Conservation (phyloP, 202 grass and related monocot species). For the Hordeum pubiflorum region DNA sequence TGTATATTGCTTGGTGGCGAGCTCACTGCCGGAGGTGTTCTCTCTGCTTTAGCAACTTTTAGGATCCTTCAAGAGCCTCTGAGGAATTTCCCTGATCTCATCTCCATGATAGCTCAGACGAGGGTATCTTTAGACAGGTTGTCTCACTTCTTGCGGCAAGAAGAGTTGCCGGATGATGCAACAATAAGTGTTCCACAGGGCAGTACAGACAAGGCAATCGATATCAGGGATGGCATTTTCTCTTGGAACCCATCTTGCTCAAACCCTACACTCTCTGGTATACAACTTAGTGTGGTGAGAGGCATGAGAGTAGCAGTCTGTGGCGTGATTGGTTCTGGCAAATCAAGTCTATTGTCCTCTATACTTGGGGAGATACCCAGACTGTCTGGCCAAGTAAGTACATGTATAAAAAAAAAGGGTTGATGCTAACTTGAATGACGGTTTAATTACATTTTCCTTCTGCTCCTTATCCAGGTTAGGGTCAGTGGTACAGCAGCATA, state of each 20-base stretch:
- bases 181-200: constrained; percentile 58
- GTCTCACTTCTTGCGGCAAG: constrained; percentile 66
- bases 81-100: constrained; percentile 96
- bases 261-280: constrained; percentile 53
- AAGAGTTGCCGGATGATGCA: constrained; percentile 76
- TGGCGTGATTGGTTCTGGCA: constrained; percentile 88
- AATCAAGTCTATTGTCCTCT: constrained; percentile 89
- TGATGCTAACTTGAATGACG: background rate
- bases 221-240: constrained; percentile 75
- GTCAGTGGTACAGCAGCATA: constrained; percentile 85
- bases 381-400: constrained; percentile 83
- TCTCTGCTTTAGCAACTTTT: constrained; percentile 96
- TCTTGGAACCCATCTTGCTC: constrained; percentile 59
- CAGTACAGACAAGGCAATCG: constrained; percentile 58
- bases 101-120: constrained; percentile 93
- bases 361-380: constrained; percentile 95
- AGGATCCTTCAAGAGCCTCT: constrained; percentile 98
- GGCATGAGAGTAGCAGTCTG: constrained; percentile 95
- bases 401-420: background rate
- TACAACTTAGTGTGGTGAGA: constrained; percentile 66
- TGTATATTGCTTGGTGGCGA: constrained; percentile 76
- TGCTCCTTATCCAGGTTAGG: constrained; percentile 60
- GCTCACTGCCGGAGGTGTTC: constrained; percentile 87
- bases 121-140: constrained; percentile 86
- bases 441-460: constrained; percentile 30